phyloP scores from a whole-genome alignment of 257 asterid species.

The Dorcoceras hygrometricum region DNA sequence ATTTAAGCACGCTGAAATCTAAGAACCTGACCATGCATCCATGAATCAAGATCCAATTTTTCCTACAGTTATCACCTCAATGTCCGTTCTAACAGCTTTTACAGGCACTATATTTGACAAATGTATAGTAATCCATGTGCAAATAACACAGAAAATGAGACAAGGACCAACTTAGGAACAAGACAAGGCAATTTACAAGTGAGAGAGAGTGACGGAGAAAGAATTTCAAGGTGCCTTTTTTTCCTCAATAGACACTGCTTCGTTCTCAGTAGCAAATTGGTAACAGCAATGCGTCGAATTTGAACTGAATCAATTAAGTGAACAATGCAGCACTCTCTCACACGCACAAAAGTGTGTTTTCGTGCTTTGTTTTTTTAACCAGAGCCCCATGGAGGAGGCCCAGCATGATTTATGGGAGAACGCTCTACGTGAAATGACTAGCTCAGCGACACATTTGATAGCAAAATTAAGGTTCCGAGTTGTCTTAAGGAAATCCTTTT shows the following conservation, averaged over 20 bases:
- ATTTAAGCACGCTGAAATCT: conserved; percentile 24
- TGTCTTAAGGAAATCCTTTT: no score
- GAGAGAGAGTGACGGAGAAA: conserved; percentile 30
- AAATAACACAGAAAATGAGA: conserved; percentile 47
- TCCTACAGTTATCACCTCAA: conserved; percentile 26
- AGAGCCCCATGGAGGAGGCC: conserved; percentile 48
- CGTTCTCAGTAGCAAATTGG: conserved; percentile 54
- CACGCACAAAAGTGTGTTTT: conserved; percentile 42
- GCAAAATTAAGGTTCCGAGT: not conserved
- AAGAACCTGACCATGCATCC: conserved; percentile 19
- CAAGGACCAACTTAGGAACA: conserved; percentile 47
- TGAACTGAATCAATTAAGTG: conserved; percentile 73
- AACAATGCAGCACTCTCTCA: conserved; percentile 30
- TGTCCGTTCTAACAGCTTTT: not conserved
- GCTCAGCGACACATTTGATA: conserved; percentile 29
- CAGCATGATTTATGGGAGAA: conserved; percentile 34
- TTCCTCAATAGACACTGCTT: conserved; percentile 46
- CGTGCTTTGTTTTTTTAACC: conserved; percentile 30
- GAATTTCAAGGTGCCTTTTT: conserved; percentile 24
- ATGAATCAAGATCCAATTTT: conserved; percentile 33
- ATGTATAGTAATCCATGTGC: conserved; percentile 23
- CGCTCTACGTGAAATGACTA: conserved; percentile 55
- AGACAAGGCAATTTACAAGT: conserved; percentile 55
- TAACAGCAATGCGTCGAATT: conserved; percentile 61
- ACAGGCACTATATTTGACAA: conserved; percentile 3